phyloP scores from a whole-genome alignment of 805 yeast species.

The Maudiozyma pseudohumilis region DNA sequence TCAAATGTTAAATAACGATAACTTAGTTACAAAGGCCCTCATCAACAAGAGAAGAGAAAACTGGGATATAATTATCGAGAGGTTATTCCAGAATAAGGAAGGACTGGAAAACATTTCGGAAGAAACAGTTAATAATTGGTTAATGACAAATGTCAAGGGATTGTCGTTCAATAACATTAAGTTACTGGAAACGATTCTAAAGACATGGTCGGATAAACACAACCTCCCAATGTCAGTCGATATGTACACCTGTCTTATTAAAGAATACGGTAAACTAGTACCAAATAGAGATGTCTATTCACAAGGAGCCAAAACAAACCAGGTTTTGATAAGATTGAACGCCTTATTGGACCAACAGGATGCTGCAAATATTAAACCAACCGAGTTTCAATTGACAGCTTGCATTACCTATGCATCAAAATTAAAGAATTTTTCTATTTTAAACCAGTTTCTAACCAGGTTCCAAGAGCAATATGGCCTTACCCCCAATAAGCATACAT shows the following conservation, averaged over 20 bases:
- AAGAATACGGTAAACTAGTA: constrained; percentile 12
- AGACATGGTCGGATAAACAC: constrained; percentile 11
- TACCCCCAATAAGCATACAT: constrained; percentile 22
- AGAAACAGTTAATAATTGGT: constrained; percentile 5
- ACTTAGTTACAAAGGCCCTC: constrained; percentile 15
- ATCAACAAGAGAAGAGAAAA: constrained; percentile 15
- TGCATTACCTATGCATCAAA: constrained; percentile 21
- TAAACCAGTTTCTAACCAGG: constrained; percentile 20
- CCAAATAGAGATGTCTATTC: not conserved
- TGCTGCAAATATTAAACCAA: constrained; percentile 7
- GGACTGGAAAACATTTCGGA: constrained; percentile 9
- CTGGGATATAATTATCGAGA: constrained; percentile 22
- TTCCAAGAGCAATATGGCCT: constrained; percentile 19
- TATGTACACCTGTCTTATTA: constrained; percentile 22
- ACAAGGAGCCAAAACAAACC: constrained; percentile 3
- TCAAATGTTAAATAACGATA: constrained; percentile 17
- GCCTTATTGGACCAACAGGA: constrained; percentile 16
- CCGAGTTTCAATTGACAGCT: constrained; percentile 16
- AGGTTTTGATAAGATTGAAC: constrained; percentile 14
- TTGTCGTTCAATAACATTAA: constrained; percentile 20
- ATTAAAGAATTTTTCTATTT: constrained; percentile 11
- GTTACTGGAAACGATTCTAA: constrained; percentile 21
- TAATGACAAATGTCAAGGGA: constrained; percentile 7
- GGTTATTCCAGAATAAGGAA: constrained; percentile 9
- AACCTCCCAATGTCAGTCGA: constrained; percentile 6